Base-by-base conservation (phyloP, 129 eudicot species). In the Artemisia argyi region DNA sequence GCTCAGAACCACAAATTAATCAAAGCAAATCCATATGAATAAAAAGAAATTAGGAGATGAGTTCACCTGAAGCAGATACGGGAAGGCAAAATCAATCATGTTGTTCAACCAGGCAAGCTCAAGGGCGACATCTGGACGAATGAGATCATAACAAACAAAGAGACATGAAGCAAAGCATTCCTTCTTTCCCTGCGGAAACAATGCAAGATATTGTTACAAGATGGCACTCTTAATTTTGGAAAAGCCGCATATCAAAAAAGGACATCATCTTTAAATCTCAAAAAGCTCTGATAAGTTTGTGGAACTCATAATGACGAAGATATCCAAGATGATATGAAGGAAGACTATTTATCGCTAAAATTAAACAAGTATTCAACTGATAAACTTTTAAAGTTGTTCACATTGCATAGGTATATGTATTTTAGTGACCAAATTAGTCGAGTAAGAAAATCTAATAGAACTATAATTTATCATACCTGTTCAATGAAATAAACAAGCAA, bases 21-120 rank as follows among this genome's bases (percentile, higher is more conserved):
- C 9, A 35, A 35, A 26, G 30, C 30, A 26, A 17, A 7, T 16
- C 26, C 61, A 11, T 13, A 32, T 32, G 6, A 54, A 14, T 6
- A 19, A 53, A 39, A 75, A 44, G 11, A 48, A 22, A 59, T 8
- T 47, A 2, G 44, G n/a, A 48, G 17, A 6, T 26, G 46, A 48
- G 62, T 68, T 64, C 24, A 95, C 99, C 99, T 95, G 99, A 78
- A 95, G 87, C 65, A 95, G 89, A 78, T 95, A 95, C 8, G 99
- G 99, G 97, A 95, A 88, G 56, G 99, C 99, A 65, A 95, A 95
- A 83, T 95, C 99, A 2, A 95, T 79, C 97, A 95, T 95, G 78
- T 91, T 85, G 72, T 95, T 90, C 79, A 95, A 84, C 99, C 99
- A 95, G 66, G 99, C 99, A 11, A 90, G 91, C 66, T 93, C 98